Conservation (phyloP, 352 stramenopile genomes). For the Globisporangium rhizosaccharum region DNA sequence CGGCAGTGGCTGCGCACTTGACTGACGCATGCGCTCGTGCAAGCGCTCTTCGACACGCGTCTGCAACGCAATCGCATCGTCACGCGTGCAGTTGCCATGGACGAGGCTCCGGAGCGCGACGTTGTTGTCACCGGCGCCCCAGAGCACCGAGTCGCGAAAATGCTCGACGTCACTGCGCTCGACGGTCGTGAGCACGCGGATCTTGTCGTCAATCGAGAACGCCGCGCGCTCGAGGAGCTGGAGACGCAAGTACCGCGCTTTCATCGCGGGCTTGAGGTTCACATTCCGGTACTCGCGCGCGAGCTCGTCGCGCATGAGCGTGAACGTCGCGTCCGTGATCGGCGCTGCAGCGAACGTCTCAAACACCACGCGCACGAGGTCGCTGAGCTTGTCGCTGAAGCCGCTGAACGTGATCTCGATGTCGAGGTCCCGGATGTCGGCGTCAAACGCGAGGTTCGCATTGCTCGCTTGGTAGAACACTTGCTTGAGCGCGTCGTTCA, state of each 20-base stretch:
- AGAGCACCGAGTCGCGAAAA: slow-evolving; percentile 23
- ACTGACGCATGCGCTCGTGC: slow-evolving; percentile 12
- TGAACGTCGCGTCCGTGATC: slow-evolving; percentile 35
- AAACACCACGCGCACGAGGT: slow-evolving; percentile 46
- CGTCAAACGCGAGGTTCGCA: slow-evolving; percentile 47
- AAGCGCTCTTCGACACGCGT: slow-evolving; percentile 24
- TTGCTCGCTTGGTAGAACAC: slow-evolving; percentile 56
- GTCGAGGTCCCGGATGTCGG: slow-evolving; percentile 56
- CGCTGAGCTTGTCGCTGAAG: slow-evolving; percentile 65
- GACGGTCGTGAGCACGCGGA: slow-evolving; percentile 32
- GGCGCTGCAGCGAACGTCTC: slow-evolving; percentile 27
- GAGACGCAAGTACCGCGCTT: slow-evolving; percentile 62
- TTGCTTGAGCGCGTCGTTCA: slow-evolving; percentile 63
- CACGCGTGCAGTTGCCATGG: slow-evolving; percentile 53
- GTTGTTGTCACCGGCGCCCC: slow-evolving; percentile 9
- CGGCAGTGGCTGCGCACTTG: slow-evolving; percentile 10
- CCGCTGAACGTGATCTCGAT: slow-evolving; percentile 62
- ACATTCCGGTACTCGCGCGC: slow-evolving; percentile 63
- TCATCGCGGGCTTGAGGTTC: slow-evolving; percentile 54
- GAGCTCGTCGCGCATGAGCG: slow-evolving; percentile 49
- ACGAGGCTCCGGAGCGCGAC: slow-evolving; percentile 36
- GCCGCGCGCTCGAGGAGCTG: slow-evolving; percentile 58
- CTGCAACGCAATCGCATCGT: slow-evolving; percentile 30
- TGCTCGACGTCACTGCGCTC: slow-evolving; percentile 21
- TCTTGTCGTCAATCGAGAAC: slow-evolving; percentile 55